Evolutionary conservation across 2,329 filamentous ascomycete species (phyloP).

Genomic region (Ophiocordyceps robertsii): DNA sequence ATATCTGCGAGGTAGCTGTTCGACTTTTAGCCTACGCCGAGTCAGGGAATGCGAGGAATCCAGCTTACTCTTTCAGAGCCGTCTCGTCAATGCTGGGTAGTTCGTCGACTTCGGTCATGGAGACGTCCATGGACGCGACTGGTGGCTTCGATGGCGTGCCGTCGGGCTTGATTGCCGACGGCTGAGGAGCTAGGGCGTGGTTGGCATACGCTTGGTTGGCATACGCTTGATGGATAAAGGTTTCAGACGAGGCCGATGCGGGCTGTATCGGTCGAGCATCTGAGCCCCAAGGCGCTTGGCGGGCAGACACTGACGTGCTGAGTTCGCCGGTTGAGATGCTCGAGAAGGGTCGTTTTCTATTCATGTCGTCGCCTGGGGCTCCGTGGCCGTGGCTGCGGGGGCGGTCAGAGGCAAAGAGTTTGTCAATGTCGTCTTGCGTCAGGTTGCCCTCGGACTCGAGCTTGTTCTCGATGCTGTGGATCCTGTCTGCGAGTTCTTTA

Average conservation of each 20-base stretch:
- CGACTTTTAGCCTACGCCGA: not conserved
- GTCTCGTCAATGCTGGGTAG: slow-evolving; percentile 27
- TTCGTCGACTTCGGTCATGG: slow-evolving; percentile 19
- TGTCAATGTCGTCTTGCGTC: slow-evolving; percentile 33
- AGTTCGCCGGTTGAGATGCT: slow-evolving; percentile 30
- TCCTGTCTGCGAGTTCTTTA: slow-evolving; percentile 76
- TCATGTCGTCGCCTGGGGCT: slow-evolving; percentile 13
- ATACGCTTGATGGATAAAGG: slow-evolving; percentile 16
- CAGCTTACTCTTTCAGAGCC: slow-evolving; percentile 30
- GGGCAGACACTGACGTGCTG: slow-evolving; percentile 24
- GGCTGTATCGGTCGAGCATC: slow-evolving; percentile 32
- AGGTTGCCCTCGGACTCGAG: slow-evolving; percentile 39
- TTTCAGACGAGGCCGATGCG: slow-evolving; percentile 21
- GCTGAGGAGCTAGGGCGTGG: slow-evolving; percentile 31
- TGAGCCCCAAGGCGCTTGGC: slow-evolving; percentile 32
- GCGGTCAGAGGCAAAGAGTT: slow-evolving; percentile 21
- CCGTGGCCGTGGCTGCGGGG: slow-evolving; percentile 16
- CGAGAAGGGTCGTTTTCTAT: slow-evolving; percentile 33
- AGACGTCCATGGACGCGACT: slow-evolving; percentile 19
- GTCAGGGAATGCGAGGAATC: not conserved
- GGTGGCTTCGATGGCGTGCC: slow-evolving; percentile 22
- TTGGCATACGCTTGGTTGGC: slow-evolving; percentile 22
- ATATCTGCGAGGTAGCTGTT: slow-evolving; percentile 48
- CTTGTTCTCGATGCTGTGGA: slow-evolving; percentile 71
- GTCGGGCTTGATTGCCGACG: slow-evolving; percentile 24